Evolutionary conservation across 2,329 filamentous ascomycete species (phyloP), one percentile per base, ranked within the genome.

Genomic region (Neonectria sp.): DNA sequence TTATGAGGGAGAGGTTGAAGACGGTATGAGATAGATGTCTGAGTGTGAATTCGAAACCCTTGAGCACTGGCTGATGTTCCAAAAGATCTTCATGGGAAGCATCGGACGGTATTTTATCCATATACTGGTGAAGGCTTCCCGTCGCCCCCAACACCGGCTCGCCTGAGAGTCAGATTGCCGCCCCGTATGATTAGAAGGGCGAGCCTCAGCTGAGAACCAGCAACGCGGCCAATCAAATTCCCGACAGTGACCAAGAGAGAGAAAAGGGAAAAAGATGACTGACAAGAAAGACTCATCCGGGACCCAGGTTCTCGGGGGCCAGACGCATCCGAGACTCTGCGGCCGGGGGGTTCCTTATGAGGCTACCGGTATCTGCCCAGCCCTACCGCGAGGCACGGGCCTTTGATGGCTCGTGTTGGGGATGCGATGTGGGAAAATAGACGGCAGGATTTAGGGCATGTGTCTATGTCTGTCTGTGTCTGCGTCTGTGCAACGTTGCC

Each of bases 111-210:
- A 12, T 62, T 66, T 58, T 59, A 64, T 48, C 37, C 25, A 17
- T 25, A 11, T 31, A n/a, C 35, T 5, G 40, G 6, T 17, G 46
- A 49, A 52, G 63, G 37, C 37, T 56, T 53, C 55, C 35, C 9
- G n/a, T 58, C 45, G 63, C 63, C 63, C 63, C 63, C 63, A 61
- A 62, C 56, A 40, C 15, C 13, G 11, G 27, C 27, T 8, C 35
- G 35, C 37, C 29, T 40, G 48, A 40, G 25, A 60, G 62, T 64
- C 62, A 62, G 63, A 37, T 58, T 55, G 27, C 35, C 63, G 55
- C 49, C 40, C 49, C 58, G 33, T 17, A 40, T 49, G 52, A 60
- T 55, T 52, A 66, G 46, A 55, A 66, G 63, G 29, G 59, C 31
- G 46, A 29, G 52, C 21, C 27, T 33, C 37, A 52, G 48, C 46